phyloP scores from a whole-genome alignment of 129 eudicot genomes.

The sunflower (Helianthus annuus) region DNA sequence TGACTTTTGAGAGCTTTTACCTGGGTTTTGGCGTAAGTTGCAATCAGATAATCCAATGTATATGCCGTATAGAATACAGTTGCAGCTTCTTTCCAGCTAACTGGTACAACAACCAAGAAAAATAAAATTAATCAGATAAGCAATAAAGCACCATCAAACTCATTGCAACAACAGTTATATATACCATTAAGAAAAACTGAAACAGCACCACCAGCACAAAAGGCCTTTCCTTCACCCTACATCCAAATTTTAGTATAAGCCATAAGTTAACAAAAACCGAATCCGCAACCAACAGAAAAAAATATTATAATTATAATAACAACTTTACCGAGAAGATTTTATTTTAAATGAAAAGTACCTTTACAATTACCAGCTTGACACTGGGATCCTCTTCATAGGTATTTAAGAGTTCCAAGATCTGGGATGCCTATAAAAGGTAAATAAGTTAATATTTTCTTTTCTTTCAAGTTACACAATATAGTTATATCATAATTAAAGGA shows the following conservation, averaged over 20 bases:
- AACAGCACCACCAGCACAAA: constrained; percentile 98
- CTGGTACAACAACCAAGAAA: no score
- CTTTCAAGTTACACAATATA: not conserved
- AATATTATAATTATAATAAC: no score
- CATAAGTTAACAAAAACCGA: not conserved
- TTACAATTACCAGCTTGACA: constrained; percentile 65
- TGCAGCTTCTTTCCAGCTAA: no score
- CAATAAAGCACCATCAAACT: not conserved
- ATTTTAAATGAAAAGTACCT: constrained; percentile 31
- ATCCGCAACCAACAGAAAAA: not conserved
- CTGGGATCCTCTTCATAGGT: constrained; percentile 59
- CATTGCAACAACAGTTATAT: not conserved
- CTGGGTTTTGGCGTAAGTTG: no score
- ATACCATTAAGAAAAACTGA: constrained; percentile 58
- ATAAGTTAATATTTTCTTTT: not conserved
- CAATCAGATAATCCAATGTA: no score
- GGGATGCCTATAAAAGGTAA: constrained; percentile 47
- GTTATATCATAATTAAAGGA: no score
- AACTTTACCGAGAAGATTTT: no score
- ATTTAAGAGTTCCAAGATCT: constrained; percentile 65
- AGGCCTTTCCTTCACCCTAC: constrained; percentile 89
- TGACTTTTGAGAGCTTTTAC: no score
- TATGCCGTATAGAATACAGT: no score
- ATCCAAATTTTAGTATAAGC: not conserved
- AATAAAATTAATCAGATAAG: not conserved